Base-by-base conservation (phyloP, 208 protist genomes). In the Trypanosoma brucei region DNA sequence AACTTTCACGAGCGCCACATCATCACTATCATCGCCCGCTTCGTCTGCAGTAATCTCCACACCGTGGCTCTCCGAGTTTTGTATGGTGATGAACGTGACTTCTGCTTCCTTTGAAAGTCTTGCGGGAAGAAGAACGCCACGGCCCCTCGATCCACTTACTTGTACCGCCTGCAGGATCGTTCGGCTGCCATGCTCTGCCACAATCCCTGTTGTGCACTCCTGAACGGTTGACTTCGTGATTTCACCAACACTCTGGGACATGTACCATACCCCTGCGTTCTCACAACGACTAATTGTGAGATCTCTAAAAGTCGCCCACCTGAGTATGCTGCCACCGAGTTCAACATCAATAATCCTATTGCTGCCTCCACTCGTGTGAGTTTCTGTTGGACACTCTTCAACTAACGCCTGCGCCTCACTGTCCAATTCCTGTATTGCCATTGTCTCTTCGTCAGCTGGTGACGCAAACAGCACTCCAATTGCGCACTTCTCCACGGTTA, bases 401-500 rank as follows among this genome's bases (percentile, higher is more conserved):
- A 46, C 8, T 46, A 11, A 14, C 42, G 6, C 42, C 42, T 46
- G 8, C 42, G 11, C 8, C 11, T 46, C 11, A 11, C 11, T 11
- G 6, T 11, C 42, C 11, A 11, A 6, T 6, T 6, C 8, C 42
- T 46, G 8, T 46, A 14, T 11, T 46, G 42, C 42, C 42, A 6
- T 46, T 11, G 6, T 46, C 42, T 58, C 52, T 45, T 58, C 3
- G 33, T 51, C 34, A 7, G 14, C 35, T 34, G 60, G 45, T n/a
- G 63, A 52, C n/a, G 42, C 48, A 40, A 80, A 73, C 14, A 62
- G 22, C 14, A 70, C 54, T 35, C 75, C 75, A 35, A 64, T 60
- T 2, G 55, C 56, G 44, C 75, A 80, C 3, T 50, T 34, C 13
- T 63, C 55, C 51, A 80, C 54, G 4, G 53, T 73, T 36, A 58